Base-by-base conservation (phyloP, 2,329 filamentous ascomycete genomes). In the Didymella exigua region DNA sequence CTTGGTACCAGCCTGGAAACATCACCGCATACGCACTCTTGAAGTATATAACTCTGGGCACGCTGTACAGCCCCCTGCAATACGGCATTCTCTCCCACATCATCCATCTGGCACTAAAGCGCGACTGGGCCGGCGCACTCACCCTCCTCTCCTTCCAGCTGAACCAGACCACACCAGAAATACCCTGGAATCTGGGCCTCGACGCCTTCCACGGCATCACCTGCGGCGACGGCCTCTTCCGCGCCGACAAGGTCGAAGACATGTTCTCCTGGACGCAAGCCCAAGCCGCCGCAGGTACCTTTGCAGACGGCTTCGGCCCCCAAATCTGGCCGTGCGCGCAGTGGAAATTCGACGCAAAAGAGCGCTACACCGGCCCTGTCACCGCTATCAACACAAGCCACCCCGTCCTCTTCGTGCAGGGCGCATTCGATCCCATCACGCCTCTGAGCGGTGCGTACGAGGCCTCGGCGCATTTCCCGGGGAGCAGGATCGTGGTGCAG, bases 291-390 rank as follows among this genome's bases (percentile, higher is more conserved):
- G 47, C 50, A 5, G 58, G 60, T n/a, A 49, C 46, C 11, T 63
- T 57, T 13, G 48, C 50, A 5, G 60, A 63, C 19, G 47, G 41
- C 14, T 54, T 58, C 30, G 31, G 40, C 13, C 34, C 54, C 0
- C 58, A 63, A 27, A 19, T 52, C 13, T 63, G 60, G 60, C 50
- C 49, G 0, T 64, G 61, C 16, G 54, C 61, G 16, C 56, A 58
- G 26, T 65, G 62, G 62, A 58, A 55, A 21, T 62, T 59, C 21
- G 26, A 54, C 1, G 62, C 59, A 5, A 55, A 51, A 26, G 64
- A 65, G 54, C 52, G 50, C 23, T 65, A 56, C 30, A 42, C 30
- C 7, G 60, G 60, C 0, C 58, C 58, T 9, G 61, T 43, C 7
- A 52, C 41, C 13, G 44, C 43, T 6, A 56, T 63, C 44, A 58